Conservation (phyloP, 306 rosid species). For the Casuarina cunninghamiana region DNA sequence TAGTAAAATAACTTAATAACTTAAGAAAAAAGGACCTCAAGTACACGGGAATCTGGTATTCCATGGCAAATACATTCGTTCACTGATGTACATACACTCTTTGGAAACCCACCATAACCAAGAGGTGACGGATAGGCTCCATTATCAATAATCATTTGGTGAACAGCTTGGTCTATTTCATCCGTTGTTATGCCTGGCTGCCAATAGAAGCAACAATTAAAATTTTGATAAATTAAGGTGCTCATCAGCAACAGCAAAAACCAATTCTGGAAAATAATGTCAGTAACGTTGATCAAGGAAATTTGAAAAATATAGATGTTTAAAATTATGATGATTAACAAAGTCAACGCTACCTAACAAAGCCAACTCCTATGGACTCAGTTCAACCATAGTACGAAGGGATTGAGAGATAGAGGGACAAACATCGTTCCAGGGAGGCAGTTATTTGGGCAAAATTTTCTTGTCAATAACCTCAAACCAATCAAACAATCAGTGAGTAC, state of each 20-base stretch:
- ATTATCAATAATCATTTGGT: slow-evolving; percentile 87
- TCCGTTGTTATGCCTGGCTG: slow-evolving; percentile 94
- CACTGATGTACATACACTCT: slow-evolving; percentile 97
- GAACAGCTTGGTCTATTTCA: slow-evolving; percentile 94
- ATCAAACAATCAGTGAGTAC: no score
- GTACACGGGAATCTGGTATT: slow-evolving; percentile 83
- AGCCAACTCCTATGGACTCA: not conserved
- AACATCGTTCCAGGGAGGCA: not conserved
- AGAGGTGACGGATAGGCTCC: slow-evolving; percentile 97
- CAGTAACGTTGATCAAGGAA: not conserved
- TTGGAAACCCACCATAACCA: slow-evolving; percentile 93
- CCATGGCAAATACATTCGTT: slow-evolving; percentile 98
- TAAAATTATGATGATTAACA: not conserved
- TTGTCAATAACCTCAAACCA: no score
- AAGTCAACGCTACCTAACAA: not conserved
- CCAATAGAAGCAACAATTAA: slow-evolving; percentile 57
- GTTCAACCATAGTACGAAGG: not conserved
- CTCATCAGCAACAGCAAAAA: slow-evolving; percentile 5
- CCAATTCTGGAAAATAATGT: not conserved
- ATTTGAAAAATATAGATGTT: not conserved
- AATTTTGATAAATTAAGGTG: slow-evolving; percentile 25
- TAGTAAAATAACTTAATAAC: slow-evolving; percentile 17
- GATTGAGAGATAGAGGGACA: not conserved
- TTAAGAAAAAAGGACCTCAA: slow-evolving; percentile 58
- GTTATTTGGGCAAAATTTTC: not conserved